Conservation (phyloP, 257 asterid species). For the Cordia subcordata region DNA sequence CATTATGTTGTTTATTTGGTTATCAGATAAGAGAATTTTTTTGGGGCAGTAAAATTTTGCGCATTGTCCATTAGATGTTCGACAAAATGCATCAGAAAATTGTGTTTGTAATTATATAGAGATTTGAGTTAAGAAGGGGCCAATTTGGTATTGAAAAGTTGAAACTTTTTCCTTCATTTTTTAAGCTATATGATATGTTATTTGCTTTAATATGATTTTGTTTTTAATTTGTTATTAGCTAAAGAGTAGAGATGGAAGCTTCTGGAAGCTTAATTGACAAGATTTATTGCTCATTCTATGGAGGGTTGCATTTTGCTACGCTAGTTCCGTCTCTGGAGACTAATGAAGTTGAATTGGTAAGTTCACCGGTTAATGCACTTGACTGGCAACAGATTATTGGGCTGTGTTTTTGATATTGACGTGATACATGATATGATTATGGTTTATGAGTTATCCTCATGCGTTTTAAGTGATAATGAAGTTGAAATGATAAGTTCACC, state of each 20-base stretch:
- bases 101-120: background rate
- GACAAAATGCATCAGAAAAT: background rate
- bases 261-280: slow-evolving; percentile 48
- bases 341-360: slow-evolving; percentile 80
- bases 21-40: too few relatives aligned
- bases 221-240: slow-evolving; percentile 1
- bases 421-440: too few relatives aligned
- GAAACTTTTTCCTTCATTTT: background rate
- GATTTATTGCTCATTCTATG: slow-evolving; percentile 47
- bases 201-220: background rate
- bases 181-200: background rate
- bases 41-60: background rate
- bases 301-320: slow-evolving; percentile 60
- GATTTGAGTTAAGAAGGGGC: too few relatives aligned
- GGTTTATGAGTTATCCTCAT: too few relatives aligned
- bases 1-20: too few relatives aligned
- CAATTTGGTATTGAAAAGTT: background rate
- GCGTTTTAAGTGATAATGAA: too few relatives aligned
- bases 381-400: background rate
- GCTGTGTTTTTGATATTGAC: background rate
- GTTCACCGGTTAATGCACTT: slow-evolving; percentile 1
- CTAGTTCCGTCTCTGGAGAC: slow-evolving; percentile 54
- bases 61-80: background rate
- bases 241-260: slow-evolving; percentile 45
- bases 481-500: slow-evolving; percentile 61